Conservation (phyloP, 2,329 filamentous ascomycete genomes). For the Xylaria digitata region DNA sequence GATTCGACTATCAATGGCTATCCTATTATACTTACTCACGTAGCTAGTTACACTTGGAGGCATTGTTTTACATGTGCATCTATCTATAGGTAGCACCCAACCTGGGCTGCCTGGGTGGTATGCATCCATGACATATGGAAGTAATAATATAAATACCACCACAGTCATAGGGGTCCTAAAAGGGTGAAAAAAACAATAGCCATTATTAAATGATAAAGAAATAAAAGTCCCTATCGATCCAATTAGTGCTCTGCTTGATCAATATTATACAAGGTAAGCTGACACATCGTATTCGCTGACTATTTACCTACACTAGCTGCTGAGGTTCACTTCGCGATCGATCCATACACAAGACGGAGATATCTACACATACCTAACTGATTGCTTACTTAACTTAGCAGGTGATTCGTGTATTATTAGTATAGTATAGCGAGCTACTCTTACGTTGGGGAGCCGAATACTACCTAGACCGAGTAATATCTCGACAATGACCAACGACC, state of each 20-base stretch:
- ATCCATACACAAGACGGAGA: neutral
- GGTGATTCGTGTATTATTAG: slow-evolving; percentile 16
- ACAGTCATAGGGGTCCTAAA: neutral
- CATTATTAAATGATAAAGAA: too few relatives aligned
- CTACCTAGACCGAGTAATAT: neutral
- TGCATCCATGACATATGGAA: too few relatives aligned
- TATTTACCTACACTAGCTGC: slow-evolving; percentile 3
- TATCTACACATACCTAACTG: neutral
- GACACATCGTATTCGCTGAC: slow-evolving; percentile 12
- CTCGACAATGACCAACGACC: slow-evolving; percentile 7
- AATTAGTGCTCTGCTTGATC: neutral
- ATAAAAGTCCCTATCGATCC: neutral
- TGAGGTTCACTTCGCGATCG: slow-evolving; percentile 5
- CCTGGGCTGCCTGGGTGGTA: too few relatives aligned
- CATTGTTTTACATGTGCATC: too few relatives aligned
- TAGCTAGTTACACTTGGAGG: neutral
- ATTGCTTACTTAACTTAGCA: slow-evolving; percentile 29
- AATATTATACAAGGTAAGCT: slow-evolving; percentile 3
- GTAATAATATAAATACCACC: neutral
- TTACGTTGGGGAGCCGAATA: slow-evolving; percentile 11
- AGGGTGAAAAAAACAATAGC: too few relatives aligned
- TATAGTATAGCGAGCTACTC: too few relatives aligned
- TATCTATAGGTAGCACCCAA: too few relatives aligned
- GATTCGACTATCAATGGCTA: too few relatives aligned
- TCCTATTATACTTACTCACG: neutral